Evolutionary conservation across 371 early-diverging fungal genomes (phyloP).

Genomic region (Lichtheimia ornata): DNA sequence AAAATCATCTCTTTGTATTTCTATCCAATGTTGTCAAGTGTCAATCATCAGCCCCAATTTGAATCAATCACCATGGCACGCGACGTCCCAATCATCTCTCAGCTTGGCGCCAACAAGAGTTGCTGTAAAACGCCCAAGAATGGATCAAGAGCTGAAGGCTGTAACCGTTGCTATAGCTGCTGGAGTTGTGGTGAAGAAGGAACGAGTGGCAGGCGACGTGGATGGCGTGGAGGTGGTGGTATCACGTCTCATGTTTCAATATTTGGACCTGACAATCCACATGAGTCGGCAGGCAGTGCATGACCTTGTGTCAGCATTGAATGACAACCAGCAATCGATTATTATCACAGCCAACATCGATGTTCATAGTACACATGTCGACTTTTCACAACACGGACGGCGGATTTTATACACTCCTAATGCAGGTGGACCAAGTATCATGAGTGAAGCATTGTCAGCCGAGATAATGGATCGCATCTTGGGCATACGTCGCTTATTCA

Average conservation of each 20-base stretch:
- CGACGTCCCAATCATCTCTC: too few species aligned
- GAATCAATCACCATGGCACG: too few species aligned
- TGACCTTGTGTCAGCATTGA: conserved; percentile 12
- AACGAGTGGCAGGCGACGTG: too few species aligned
- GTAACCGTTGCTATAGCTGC: too few species aligned
- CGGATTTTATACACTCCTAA: conserved; percentile 45
- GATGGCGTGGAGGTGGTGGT: too few species aligned
- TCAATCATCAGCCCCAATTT: too few species aligned
- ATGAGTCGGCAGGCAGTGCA: conserved; percentile 19
- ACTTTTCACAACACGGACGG: conserved; percentile 14
- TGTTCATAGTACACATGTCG: conserved; percentile 6
- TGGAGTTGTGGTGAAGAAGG: too few species aligned
- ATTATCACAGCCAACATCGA: conserved; percentile 26
- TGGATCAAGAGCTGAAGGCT: too few species aligned
- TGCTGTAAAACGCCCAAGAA: too few species aligned
- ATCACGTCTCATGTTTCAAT: conserved; percentile 12
- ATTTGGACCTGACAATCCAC: conserved; percentile 31
- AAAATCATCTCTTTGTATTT: too few species aligned
- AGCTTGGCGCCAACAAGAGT: too few species aligned
- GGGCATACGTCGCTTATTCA: conserved; percentile 45
- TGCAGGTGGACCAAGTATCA: conserved; percentile 54
- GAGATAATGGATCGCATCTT: conserved; percentile 53
- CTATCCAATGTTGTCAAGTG: too few species aligned
- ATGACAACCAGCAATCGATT: conserved; percentile 7
- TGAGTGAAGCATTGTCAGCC: conserved; percentile 57